Percentiles rank a stretch among this genome's conserved stretches.
phyloP scores from a whole-genome alignment of 2,329 filamentous ascomycete species.

The Paecilomyces fulvus region DNA sequence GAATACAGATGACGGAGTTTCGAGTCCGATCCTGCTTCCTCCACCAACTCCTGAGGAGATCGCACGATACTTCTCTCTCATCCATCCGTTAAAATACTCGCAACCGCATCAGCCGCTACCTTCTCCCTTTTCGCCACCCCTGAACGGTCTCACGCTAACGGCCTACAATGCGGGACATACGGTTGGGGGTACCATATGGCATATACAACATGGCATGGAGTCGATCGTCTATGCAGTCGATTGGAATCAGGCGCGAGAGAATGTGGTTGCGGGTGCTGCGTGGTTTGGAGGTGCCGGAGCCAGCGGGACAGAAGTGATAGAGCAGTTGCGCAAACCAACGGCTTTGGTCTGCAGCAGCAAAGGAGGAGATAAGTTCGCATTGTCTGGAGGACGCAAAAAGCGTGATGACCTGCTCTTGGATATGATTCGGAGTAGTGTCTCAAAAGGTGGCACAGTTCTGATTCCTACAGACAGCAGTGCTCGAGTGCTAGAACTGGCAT shows the following conservation, averaged over 20 bases:
- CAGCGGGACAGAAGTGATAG: conserved; percentile 81
- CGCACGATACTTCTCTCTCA: conserved; percentile 78
- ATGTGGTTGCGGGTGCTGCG: conserved; percentile 84
- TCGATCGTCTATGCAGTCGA: conserved; percentile 96
- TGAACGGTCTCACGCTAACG: conserved; percentile 88
- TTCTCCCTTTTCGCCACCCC: conserved; percentile 77
- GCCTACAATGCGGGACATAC: conserved; percentile 96
- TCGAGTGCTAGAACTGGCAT: conserved; percentile 84
- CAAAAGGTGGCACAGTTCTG: conserved; percentile 78
- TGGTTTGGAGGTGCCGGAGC: conserved; percentile 79
- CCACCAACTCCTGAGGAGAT: conserved; percentile 83
- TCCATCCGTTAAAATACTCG: conserved; percentile 91
- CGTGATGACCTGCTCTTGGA: conserved; percentile 79
- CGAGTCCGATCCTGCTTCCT: conserved; percentile 46
- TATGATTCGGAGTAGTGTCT: conserved; percentile 69
- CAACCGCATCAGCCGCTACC: conserved; percentile 86
- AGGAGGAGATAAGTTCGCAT: conserved; percentile 63
- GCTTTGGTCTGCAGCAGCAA: conserved; percentile 87
- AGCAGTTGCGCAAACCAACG: conserved; percentile 86
- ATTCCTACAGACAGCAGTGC: conserved; percentile 94
- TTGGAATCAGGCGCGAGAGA: conserved; percentile 96
- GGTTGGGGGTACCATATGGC: conserved; percentile 95
- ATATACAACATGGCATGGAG: conserved; percentile 92
- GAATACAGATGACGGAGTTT: conserved; percentile 22
- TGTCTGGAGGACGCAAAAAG: conserved; percentile 65